phyloP scores from a whole-genome alignment of 2,329 filamentous ascomycete species.

The Phialocephala sp. region DNA sequence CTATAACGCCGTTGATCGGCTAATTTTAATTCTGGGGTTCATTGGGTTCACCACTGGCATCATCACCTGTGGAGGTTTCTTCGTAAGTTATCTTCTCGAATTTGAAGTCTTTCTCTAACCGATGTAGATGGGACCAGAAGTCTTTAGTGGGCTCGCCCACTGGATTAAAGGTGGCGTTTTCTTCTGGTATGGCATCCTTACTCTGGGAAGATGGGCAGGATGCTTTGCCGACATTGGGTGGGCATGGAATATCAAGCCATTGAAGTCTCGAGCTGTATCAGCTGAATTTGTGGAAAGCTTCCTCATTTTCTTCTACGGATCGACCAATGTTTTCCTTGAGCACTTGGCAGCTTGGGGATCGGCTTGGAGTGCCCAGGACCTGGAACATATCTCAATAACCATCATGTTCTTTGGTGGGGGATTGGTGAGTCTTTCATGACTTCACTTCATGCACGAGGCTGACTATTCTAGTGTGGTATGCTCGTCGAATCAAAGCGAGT shows the following conservation, averaged over 20 bases:
- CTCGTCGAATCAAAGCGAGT: constrained; percentile 78
- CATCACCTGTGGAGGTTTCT: constrained; percentile 81
- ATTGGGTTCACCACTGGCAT: constrained; percentile 73
- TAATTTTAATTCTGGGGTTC: constrained; percentile 80
- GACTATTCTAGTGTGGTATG: constrained; percentile 69
- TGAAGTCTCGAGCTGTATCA: constrained; percentile 66
- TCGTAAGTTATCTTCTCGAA: constrained; percentile 60
- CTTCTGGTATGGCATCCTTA: constrained; percentile 89
- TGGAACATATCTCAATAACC: constrained; percentile 93
- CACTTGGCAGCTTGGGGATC: constrained; percentile 77
- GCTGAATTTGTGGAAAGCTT: constrained; percentile 90
- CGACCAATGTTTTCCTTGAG: constrained; percentile 90
- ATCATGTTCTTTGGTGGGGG: constrained; percentile 94
- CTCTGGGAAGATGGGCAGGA: constrained; percentile 87
- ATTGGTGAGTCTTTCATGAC: constrained; percentile 61
- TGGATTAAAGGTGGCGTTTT: constrained; percentile 96
- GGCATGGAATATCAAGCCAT: constrained; percentile 90
- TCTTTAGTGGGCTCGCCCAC: constrained; percentile 87
- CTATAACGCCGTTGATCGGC: constrained; percentile 75
- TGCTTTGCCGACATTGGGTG: constrained; percentile 90
- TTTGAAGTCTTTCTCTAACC: constrained; percentile 36
- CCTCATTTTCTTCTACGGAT: constrained; percentile 88
- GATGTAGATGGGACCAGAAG: constrained; percentile 63
- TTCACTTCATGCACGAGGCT: neutral
- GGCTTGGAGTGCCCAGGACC: constrained; percentile 76